These are phyloP conservation scores for Candida insectorum DNA, from an alignment of 805 yeast genomes.

Conservation along the genomic window DNA sequence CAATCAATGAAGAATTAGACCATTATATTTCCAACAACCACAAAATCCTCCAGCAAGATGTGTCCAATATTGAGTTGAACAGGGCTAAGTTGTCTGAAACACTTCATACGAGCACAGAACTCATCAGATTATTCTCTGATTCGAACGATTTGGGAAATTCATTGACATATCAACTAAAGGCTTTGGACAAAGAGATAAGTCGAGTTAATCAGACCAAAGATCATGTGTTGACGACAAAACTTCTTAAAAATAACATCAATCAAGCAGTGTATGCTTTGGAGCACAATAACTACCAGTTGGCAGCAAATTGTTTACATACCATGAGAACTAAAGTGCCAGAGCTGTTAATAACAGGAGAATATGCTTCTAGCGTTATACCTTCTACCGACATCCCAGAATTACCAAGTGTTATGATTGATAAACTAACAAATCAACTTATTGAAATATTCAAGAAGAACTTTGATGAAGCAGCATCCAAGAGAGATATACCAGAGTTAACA, in stretches of 20 bases:
- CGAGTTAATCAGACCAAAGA: constrained; percentile 59
- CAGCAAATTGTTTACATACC: constrained; percentile 61
- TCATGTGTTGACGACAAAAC: constrained; percentile 63
- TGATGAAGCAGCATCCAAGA: constrained; percentile 60
- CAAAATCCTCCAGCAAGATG: constrained; percentile 32
- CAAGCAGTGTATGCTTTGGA: constrained; percentile 69
- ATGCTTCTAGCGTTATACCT: constrained; percentile 81
- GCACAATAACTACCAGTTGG: constrained; percentile 67
- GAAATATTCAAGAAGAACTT: constrained; percentile 60
- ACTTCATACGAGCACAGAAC: constrained; percentile 51
- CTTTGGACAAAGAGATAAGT: constrained; percentile 66
- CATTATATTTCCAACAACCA: constrained; percentile 21
- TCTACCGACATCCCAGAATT: constrained; percentile 79
- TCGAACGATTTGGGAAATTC: constrained; percentile 65
- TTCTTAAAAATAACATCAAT: constrained; percentile 61
- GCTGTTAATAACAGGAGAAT: constrained; percentile 55
- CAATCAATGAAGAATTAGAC: constrained; percentile 24
- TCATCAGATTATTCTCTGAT: constrained; percentile 50
- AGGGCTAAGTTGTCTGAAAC: constrained; percentile 65
- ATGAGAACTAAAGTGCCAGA: constrained; percentile 46
- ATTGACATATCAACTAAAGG: constrained; percentile 66
- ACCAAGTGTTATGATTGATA: constrained; percentile 55
- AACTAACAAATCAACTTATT: constrained; percentile 60
- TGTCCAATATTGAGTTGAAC: constrained; percentile 52
- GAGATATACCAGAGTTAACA: constrained; percentile 69